Conservation (phyloP, 805 yeast species). For the Starmerella floricola region DNA sequence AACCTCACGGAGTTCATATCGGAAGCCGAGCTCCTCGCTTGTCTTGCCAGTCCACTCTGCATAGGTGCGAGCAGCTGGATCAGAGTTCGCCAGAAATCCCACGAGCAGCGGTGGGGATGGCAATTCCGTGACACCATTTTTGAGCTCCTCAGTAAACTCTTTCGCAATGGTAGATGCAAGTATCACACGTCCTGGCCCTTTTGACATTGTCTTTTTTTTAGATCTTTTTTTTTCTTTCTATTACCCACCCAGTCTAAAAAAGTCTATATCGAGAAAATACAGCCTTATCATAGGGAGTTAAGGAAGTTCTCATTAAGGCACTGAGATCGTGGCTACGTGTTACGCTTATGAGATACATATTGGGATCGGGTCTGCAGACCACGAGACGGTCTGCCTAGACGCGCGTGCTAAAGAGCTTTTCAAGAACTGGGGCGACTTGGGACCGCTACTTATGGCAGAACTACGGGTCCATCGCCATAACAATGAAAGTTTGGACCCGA, state of each 20-base stretch:
- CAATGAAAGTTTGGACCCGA: slow-evolving; percentile 6
- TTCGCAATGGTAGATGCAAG: slow-evolving; percentile 83
- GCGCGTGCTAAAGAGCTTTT: no score
- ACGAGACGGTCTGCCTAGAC: no score
- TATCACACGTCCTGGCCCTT: slow-evolving; percentile 39
- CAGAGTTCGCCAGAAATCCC: slow-evolving; percentile 82
- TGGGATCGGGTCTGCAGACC: background rate
- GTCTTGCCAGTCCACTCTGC: slow-evolving; percentile 95
- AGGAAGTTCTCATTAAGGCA: no score
- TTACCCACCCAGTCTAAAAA: no score
- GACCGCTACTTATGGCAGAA: no score
- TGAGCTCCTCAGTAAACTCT: slow-evolving; percentile 61
- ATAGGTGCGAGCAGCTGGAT: slow-evolving; percentile 91
- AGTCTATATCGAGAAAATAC: no score
- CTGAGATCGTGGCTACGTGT: no score
- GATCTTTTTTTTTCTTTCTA: no score
- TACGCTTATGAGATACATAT: background rate
- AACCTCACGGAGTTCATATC: slow-evolving; percentile 62
- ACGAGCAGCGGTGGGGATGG: slow-evolving; percentile 61
- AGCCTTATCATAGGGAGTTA: no score
- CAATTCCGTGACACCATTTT: slow-evolving; percentile 41
- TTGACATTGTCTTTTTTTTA: slow-evolving; percentile 16
- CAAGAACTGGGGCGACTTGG: no score
- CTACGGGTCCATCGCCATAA: slow-evolving; percentile 12
- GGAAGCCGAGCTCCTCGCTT: slow-evolving; percentile 71